A percentile compares a stretch with the other conserved stretches of the same genome.
Evolutionary conservation across 2,329 filamentous ascomycete genomes (phyloP).

Genomic region (Cladosporium sp.): DNA sequence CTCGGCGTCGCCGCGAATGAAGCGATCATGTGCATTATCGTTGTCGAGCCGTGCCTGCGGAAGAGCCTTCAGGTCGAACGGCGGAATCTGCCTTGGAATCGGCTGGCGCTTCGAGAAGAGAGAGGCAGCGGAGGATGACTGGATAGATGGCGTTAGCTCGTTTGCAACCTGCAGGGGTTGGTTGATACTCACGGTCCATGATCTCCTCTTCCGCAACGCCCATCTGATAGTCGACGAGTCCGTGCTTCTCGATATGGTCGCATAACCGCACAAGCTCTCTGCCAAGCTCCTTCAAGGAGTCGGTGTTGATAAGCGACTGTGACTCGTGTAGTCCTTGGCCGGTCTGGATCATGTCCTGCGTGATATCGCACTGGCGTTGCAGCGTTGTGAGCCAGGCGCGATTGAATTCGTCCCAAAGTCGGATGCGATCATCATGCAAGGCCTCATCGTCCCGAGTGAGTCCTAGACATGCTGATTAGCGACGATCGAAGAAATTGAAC

Average conservation of each 20-base stretch:
- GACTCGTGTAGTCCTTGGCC: constrained; percentile 50
- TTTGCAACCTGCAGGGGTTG: not conserved
- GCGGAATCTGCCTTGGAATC: not conserved
- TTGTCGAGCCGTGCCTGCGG: not conserved
- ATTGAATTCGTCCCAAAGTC: constrained; percentile 92
- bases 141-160: not conserved
- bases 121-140: constrained; percentile 14
- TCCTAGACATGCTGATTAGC: constrained; percentile 45
- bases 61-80: constrained; percentile 7
- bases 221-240: constrained; percentile 96
- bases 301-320: constrained; percentile 60
- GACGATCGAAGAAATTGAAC: not conserved
- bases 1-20: too few relatives aligned
- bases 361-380: constrained; percentile 75
- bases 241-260: constrained; percentile 80
- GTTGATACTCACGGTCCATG: constrained; percentile 59
- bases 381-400: constrained; percentile 79
- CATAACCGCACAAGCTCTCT: constrained; percentile 76
- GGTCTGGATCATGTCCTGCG: constrained; percentile 52
- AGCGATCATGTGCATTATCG: not conserved
- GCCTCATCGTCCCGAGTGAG: constrained; percentile 76
- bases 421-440: constrained; percentile 68
- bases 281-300: constrained; percentile 70
- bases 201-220: constrained; percentile 95
- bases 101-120: constrained; percentile 8